These are phyloP conservation scores for Sarcodon aspratus DNA, from an alignment of 768 basidiomycete genomes.

Conservation along the genomic window DNA sequence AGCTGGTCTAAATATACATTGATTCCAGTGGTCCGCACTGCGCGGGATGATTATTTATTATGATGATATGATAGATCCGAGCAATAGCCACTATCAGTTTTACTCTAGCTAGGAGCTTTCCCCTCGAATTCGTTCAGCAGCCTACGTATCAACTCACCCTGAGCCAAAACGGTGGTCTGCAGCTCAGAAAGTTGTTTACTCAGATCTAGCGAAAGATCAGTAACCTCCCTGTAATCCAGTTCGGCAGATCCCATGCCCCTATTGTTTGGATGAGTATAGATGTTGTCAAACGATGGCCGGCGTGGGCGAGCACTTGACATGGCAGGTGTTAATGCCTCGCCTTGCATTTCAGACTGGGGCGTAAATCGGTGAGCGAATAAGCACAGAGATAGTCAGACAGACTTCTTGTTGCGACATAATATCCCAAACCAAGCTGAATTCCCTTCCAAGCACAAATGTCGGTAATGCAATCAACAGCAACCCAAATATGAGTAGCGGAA, in stretches of 20 bases:
- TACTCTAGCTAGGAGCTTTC: not conserved
- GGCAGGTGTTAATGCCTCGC: no score
- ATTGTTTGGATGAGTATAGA: not conserved
- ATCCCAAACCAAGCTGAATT: slow-evolving; percentile 89
- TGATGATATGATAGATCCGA: no score
- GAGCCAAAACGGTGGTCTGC: slow-evolving; percentile 40
- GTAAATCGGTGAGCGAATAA: not conserved
- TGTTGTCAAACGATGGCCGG: not conserved
- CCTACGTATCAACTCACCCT: slow-evolving; percentile 37
- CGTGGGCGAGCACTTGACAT: no score
- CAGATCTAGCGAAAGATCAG: slow-evolving; percentile 30
- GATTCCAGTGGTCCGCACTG: no score
- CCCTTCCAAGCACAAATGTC: slow-evolving; percentile 83
- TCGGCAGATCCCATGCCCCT: slow-evolving; percentile 32
- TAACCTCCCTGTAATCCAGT: slow-evolving; percentile 59
- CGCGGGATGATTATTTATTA: no score
- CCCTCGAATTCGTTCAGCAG: slow-evolving; percentile 17
- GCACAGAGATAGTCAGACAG: slow-evolving; percentile 6
- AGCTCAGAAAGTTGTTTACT: slow-evolving; percentile 54
- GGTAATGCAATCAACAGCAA: slow-evolving; percentile 84
- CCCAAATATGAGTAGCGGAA: slow-evolving; percentile 82
- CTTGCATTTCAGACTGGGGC: not conserved
- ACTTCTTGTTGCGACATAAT: slow-evolving; percentile 49
- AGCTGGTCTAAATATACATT: no score
- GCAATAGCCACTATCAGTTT: no score